Evolutionary conservation across 2,329 filamentous ascomycete genomes (phyloP).

Genomic region (Exophiala bonariae): DNA sequence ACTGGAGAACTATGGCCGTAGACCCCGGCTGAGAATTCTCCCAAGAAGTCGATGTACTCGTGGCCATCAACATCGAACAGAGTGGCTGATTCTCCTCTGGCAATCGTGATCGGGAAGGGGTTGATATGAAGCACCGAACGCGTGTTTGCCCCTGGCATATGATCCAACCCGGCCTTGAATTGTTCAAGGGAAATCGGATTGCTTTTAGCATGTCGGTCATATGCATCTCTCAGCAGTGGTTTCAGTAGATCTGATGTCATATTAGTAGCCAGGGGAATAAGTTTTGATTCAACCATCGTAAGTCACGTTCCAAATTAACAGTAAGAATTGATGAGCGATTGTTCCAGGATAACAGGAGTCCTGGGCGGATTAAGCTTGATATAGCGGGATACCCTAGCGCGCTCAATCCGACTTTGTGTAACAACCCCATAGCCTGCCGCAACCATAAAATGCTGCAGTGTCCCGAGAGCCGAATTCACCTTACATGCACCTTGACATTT

Average conservation of each 20-base stretch:
- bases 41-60: constrained; percentile 59
- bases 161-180: neutral
- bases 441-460: no score
- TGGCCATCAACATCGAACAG: constrained; percentile 33
- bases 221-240: neutral
- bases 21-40: constrained; percentile 64
- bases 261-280: no score
- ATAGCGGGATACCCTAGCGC: no score
- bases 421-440: no score
- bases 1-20: constrained; percentile 63
- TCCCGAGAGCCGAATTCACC: no score
- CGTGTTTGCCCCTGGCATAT: constrained; percentile 34
- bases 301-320: no score
- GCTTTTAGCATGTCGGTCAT: neutral
- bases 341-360: no score
- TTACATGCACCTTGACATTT: no score
- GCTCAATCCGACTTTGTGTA: no score
- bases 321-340: no score
- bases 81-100: constrained; percentile 26
- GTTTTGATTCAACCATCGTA: no score
- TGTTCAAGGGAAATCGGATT: neutral
- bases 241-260: neutral
- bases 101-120: constrained; percentile 35
- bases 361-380: no score
- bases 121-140: constrained; percentile 29